Percentiles rank a stretch among this genome's conserved stretches.
Conservation (phyloP, 371 early-diverging fungal genomes). For the Quaeritorhiza haematococci region DNA sequence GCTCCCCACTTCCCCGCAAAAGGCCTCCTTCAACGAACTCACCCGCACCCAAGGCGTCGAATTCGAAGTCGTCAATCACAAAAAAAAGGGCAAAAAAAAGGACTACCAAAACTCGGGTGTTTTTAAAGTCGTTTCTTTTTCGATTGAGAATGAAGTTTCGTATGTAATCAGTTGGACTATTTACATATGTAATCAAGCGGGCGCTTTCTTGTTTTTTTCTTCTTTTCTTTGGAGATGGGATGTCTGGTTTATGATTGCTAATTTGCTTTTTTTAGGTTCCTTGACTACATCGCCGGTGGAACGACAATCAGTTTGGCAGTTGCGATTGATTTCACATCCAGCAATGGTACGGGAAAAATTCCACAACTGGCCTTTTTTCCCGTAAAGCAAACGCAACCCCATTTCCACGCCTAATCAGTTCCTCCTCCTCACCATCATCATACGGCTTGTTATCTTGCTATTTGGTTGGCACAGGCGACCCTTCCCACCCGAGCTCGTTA, state of each 20-base stretch:
- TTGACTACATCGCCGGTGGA: constrained; percentile 49
- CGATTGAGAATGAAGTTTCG: constrained; percentile 4
- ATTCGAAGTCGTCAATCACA: constrained; percentile 3
- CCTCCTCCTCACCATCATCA: too few species aligned
- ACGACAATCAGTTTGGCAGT: constrained; percentile 37
- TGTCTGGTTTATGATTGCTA: not conserved
- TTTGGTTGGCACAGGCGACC: too few species aligned
- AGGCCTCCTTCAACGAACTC: not conserved
- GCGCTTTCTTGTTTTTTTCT: too few species aligned
- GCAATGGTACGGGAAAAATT: too few species aligned
- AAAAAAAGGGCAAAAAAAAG: constrained; percentile 6
- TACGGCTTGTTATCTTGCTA: too few species aligned
- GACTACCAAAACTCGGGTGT: constrained; percentile 6
- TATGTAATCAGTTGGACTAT: not conserved
- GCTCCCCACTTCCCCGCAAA: not conserved
- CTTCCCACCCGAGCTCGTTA: not conserved
- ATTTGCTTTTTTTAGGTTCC: constrained; percentile 23
- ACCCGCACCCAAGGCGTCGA: constrained; percentile 4
- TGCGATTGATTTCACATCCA: constrained; percentile 53
- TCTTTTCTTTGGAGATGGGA: not conserved
- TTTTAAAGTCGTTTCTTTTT: constrained; percentile 5
- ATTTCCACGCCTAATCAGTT: too few species aligned
- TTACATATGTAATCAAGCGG: not conserved
- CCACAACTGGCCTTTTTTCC: too few species aligned
- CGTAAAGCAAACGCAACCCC: too few species aligned